Base-by-base conservation (phyloP, 2,329 filamentous ascomycete species). In the Macrophomina pseudophaseolina region DNA sequence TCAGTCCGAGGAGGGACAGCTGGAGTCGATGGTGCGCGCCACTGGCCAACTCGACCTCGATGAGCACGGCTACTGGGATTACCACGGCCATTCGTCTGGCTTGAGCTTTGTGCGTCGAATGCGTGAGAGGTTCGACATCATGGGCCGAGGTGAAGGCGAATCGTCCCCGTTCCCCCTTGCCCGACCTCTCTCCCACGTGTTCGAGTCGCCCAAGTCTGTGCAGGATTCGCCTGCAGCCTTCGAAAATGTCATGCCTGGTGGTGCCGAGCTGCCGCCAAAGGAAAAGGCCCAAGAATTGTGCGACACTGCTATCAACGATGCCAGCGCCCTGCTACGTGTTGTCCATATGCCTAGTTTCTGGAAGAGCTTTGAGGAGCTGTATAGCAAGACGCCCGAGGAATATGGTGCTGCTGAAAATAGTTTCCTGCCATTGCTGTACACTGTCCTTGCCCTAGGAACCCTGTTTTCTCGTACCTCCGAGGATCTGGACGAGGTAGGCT, bases 1-100 rank as follows among this genome's bases (percentile, higher is more conserved):
- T n/a, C 54, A 62, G 30, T 62, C 69, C 28, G 77, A 75, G 56
- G 74, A 77, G 9, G 72, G 79, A 11, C 87, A 94, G 70, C 83
- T 99, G 32, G 90, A 94, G 74, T 97, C 94, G 33, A 98, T 99
- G 94, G 93, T 98, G 67, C 91, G 94, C 75, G 92, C 92, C 49
- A 93, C 94, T 2, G 95, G 94, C 42, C 91, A 94, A 75, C 85
- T 99, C 18, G 94, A 98, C 73, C 85, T 98, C 40, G 93, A 97
- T 72, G 94, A 98, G 71, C 88, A 90, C 72, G 94, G 94, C 49
- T 89, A 95, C 72, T 97, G 93, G 89, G 94, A 98, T 78, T 99
- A 97, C 73, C 93, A 97, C 74, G 95, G 95, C 56, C 91, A 92
- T 70, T 97, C 94, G 0, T 98, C 95, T 0, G 94, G 94, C 2